Base-by-base conservation (phyloP, 1,284 basidiomycete species). In the Thelephora terrestris region DNA sequence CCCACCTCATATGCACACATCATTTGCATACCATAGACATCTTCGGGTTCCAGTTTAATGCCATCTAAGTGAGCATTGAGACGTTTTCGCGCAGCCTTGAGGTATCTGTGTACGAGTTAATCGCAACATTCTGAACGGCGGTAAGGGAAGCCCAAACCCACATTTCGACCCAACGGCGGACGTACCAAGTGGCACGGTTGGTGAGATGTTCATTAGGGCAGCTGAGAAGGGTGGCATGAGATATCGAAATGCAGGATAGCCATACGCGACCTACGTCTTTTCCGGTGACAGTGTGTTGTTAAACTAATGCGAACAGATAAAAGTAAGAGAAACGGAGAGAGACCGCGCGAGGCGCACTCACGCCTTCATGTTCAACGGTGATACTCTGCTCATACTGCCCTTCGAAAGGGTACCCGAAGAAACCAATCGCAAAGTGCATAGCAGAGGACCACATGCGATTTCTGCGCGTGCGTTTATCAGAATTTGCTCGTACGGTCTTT, bases 271-370 rank as follows among this genome's bases (percentile, higher is more conserved):
- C 5, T 42, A 42, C 39, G 62, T 61, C 12, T 67, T 57, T 55
- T 71, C 75, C 4, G 77, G 70, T 2, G 76, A 73, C n/a, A 82
- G 69, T 6, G 79, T 81, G 57, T 71, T 73, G 64, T 82, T 82
- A 57, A 73, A 72, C 39, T 42, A 14, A 18, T 10, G 9, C 5
- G 6, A 2, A 25, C n/a, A 42, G 18, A 42, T 2, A 21, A 6
- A 14, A 42, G 39, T 12, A 21, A 12, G 20, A 1, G 5, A 12
- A 21, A 42, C 25, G n/a, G 14, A 21, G 39, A 10, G 25, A 4
- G 25, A 3, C 20, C 20, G 25, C 9, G 20, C 16, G 16, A 18
- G 20, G 2, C 16, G 16, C 6, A 42, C 39, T 20, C 17, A 42
- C 39, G 14, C 71, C 73, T 20, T 53, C 38, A 7, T 61, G 64